Evolutionary conservation across 306 rosid species (phyloP).

Genomic region (Carpinus viminea): DNA sequence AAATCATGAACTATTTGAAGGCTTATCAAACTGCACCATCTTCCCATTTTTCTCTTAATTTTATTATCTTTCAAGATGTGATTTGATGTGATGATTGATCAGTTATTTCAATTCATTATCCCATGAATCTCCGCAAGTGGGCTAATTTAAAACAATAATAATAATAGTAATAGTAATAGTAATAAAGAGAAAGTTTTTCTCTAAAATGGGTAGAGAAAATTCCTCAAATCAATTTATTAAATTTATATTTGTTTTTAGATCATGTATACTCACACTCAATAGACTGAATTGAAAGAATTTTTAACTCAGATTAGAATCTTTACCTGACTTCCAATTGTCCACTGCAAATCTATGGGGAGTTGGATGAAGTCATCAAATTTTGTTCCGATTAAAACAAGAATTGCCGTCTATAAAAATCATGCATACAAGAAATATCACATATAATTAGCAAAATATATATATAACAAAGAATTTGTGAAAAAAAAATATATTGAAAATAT

Average conservation of each 20-base stretch:
- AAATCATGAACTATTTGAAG: background rate
- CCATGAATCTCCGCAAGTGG: background rate
- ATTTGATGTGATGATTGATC: background rate
- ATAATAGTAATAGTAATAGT: no score
- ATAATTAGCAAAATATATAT: background rate
- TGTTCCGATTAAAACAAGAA: constrained; percentile 88
- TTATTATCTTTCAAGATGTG: background rate
- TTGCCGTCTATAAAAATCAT: constrained; percentile 62
- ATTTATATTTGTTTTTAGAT: no score
- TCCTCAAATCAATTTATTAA: no score
- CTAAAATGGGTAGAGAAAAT: no score
- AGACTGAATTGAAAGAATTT: background rate
- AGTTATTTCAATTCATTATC: background rate
- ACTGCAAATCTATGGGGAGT: constrained; percentile 93
- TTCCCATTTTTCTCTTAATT: background rate
- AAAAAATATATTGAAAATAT: background rate
- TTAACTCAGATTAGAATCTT: background rate
- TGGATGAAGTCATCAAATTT: constrained; percentile 97
- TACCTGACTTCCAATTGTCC: constrained; percentile 96
- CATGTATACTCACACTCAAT: no score
- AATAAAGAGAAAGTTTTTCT: no score
- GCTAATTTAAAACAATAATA: no score
- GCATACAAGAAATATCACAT: background rate
- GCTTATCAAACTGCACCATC: background rate
- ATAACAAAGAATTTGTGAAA: background rate